Evolutionary conservation across 2,329 filamentous ascomycete species (phyloP).

Genomic region (Ophiostoma novo-ulmi): DNA sequence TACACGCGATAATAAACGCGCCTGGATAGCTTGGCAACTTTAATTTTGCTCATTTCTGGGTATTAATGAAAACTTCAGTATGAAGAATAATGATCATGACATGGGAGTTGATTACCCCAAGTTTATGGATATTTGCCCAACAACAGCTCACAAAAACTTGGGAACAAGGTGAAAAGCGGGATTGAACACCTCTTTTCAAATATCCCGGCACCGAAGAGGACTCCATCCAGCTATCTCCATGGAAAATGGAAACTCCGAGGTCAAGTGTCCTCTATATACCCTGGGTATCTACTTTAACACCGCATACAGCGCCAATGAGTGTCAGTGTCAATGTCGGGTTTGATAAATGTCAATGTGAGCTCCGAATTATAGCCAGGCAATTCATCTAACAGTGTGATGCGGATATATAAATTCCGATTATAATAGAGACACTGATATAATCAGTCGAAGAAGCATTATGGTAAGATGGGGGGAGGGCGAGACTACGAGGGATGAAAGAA

Average conservation of each 20-base stretch:
- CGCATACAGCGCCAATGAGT: not conserved
- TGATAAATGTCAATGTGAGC: too few relatives aligned
- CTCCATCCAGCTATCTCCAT: slow-evolving; percentile 1
- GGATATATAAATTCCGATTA: slow-evolving; percentile 3
- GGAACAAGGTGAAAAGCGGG: not conserved
- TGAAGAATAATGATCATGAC: not conserved
- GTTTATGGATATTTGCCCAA: too few relatives aligned
- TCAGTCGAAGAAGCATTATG: not conserved
- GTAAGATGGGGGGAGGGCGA: not conserved
- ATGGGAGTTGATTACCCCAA: slow-evolving; percentile 8
- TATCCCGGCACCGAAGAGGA: not conserved
- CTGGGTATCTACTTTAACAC: not conserved
- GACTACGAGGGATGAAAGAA: too few relatives aligned
- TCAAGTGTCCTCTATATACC: not conserved
- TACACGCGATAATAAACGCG: not conserved
- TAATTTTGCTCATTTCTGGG: not conserved
- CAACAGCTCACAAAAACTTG: not conserved
- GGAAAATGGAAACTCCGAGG: slow-evolving; percentile 3
- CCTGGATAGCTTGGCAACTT: slow-evolving; percentile 5
- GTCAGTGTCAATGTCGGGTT: too few relatives aligned
- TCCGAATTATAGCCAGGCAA: too few relatives aligned
- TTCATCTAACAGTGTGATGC: not conserved
- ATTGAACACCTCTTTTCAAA: not conserved
- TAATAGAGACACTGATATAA: not conserved
- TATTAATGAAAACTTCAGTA: not conserved